These are phyloP conservation scores for Diaporthe velutina DNA, from an alignment of 2,329 filamentous ascomycete species.

Conservation along the genomic window DNA sequence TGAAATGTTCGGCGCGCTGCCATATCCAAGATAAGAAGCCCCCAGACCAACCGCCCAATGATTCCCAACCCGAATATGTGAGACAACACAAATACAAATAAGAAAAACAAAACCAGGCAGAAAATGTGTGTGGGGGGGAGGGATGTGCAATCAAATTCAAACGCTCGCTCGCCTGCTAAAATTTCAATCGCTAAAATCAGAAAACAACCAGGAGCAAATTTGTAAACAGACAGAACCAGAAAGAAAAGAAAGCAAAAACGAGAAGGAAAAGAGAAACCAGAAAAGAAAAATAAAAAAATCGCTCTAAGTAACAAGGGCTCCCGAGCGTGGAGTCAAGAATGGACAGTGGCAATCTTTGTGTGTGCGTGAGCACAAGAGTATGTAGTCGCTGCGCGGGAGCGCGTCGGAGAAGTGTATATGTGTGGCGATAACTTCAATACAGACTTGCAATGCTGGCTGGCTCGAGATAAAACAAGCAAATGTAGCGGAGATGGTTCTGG, in stretches of 20 bases:
- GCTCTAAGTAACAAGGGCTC: conserved; percentile 47
- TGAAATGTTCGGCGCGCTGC: conserved; percentile 40
- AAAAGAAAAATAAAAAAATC: conserved; percentile 50
- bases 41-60: conserved; percentile 33
- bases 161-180: conserved; percentile 55
- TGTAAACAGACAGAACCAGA: conserved; percentile 31
- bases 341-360: conserved; percentile 45
- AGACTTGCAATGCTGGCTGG: conserved; percentile 34
- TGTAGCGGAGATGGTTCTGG: conserved; percentile 36
- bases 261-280: conserved; percentile 50
- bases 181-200: conserved; percentile 41
- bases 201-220: conserved; percentile 46
- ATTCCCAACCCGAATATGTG: conserved; percentile 37
- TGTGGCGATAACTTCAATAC: conserved; percentile 40
- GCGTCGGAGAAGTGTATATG: conserved; percentile 40
- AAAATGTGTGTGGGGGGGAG: neutral
- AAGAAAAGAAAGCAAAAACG: conserved; percentile 12
- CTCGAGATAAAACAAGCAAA: conserved; percentile 42
- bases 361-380: conserved; percentile 40
- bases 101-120: conserved; percentile 41
- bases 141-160: conserved; percentile 45
- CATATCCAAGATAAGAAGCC: conserved; percentile 41
- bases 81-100: conserved; percentile 43
- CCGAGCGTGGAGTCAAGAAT: conserved; percentile 47
- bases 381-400: conserved; percentile 42